Conservation (phyloP, 495 filamentous ascomycete genomes). For the Mytilinidion resinicola region DNA sequence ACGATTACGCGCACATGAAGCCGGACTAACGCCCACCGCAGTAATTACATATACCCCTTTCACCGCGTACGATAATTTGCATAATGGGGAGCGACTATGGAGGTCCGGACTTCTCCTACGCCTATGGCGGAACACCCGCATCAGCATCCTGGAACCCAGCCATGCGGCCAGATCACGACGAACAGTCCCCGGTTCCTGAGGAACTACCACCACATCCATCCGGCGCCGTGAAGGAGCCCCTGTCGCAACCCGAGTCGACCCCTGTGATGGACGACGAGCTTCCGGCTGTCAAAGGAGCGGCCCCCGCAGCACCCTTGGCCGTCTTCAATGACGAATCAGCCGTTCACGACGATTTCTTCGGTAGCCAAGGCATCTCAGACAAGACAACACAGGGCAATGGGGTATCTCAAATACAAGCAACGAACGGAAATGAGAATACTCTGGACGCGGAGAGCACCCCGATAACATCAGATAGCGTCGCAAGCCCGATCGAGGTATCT, state of each 20-base stretch:
- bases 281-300: background rate
- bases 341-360: conserved; percentile 36
- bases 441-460: background rate
- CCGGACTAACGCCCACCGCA: background rate
- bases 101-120: conserved; percentile 27
- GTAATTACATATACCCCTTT: conserved; percentile 29
- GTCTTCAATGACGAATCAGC: conserved; percentile 8
- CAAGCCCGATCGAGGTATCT: background rate
- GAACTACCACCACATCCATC: background rate
- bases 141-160: conserved; percentile 28
- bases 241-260: background rate
- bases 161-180: conserved; percentile 15
- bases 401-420: background rate
- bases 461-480: background rate
- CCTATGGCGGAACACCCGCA: conserved; percentile 18
- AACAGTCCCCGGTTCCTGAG: background rate
- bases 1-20: too few relatives aligned
- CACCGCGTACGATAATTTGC: conserved; percentile 21
- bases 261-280: conserved; percentile 2
- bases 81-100: conserved; percentile 26
- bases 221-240: background rate
- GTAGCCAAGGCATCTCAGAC: conserved; percentile 19
- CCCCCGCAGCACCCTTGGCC: conserved; percentile 3
- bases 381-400: background rate
- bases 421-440: conserved; percentile 5